Evolutionary conservation across 164 flowering plant species (phyloP).

Genomic region (Macadamia tetraphylla): DNA sequence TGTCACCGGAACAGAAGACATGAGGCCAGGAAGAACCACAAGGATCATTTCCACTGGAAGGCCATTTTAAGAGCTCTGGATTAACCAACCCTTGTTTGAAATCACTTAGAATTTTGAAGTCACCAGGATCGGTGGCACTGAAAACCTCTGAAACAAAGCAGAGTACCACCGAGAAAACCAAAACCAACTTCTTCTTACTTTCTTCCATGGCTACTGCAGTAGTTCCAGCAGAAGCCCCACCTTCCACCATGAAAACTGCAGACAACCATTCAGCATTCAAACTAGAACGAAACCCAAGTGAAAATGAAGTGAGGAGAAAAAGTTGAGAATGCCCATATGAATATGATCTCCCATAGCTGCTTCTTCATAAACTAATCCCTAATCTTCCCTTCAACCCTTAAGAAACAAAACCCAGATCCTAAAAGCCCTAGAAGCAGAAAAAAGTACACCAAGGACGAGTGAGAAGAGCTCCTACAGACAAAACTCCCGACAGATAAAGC

Average conservation of each 20-base stretch:
- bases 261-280: slow-evolving; percentile 12
- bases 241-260: slow-evolving; percentile 1
- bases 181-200: slow-evolving; percentile 13
- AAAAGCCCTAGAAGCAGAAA: slow-evolving; percentile 1
- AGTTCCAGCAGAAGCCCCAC: neutral
- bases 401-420: slow-evolving; percentile 14
- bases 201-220: slow-evolving; percentile 8
- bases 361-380: slow-evolving; percentile 4
- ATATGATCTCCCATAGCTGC: slow-evolving; percentile 8
- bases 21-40: slow-evolving; percentile 74
- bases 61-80: slow-evolving; percentile 73
- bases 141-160: slow-evolving; percentile 15
- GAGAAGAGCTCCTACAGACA: neutral
- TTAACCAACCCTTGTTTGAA: slow-evolving; percentile 66
- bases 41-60: slow-evolving; percentile 52
- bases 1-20: slow-evolving; percentile 44
- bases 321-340: neutral
- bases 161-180: slow-evolving; percentile 11
- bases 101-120: slow-evolving; percentile 46
- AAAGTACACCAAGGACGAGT: neutral
- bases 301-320: neutral
- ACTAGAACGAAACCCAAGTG: neutral
- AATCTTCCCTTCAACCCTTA: neutral
- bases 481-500: neutral
- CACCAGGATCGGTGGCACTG: slow-evolving; percentile 51